Conservation (phyloP, 768 basidiomycete species). For the Boletus patriciae region DNA sequence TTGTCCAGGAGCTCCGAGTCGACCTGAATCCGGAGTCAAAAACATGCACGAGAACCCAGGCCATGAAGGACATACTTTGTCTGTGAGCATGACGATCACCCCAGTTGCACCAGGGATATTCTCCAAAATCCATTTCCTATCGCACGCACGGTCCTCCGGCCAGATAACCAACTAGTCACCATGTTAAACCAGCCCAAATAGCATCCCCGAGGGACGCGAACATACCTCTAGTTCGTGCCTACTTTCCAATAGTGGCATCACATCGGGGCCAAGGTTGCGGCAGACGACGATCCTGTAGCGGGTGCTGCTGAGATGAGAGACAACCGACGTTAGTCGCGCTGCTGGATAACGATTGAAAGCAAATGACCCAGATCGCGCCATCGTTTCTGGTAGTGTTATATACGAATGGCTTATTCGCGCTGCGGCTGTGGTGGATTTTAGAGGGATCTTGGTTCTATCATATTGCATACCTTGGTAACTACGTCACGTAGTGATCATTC, state of each 20-base stretch:
- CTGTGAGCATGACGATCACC: constrained; percentile 62
- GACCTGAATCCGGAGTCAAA: constrained; percentile 46
- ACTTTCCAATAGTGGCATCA: constrained; percentile 56
- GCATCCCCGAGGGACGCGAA: neutral
- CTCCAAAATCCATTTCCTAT: constrained; percentile 69
- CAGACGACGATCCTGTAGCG: constrained; percentile 53
- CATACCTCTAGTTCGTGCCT: constrained; percentile 55
- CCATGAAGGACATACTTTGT: constrained; percentile 52
- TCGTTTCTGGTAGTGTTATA: constrained; percentile 6
- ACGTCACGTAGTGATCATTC: neutral
- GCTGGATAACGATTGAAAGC: constrained; percentile 6
- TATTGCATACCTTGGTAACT: neutral
- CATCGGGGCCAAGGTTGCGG: constrained; percentile 60
- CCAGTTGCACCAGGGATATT: constrained; percentile 69
- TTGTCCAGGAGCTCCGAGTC: constrained; percentile 57
- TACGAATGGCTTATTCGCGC: too few species aligned
- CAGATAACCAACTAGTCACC: constrained; percentile 46
- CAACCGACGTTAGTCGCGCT: constrained; percentile 28
- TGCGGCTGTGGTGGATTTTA: neutral
- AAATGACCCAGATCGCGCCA: constrained; percentile 31
- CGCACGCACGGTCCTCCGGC: constrained; percentile 55
- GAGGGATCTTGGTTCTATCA: neutral
- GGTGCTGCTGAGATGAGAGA: constrained; percentile 24
- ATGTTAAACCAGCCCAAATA: neutral
- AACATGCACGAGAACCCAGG: neutral